Conservation (phyloP, 2,329 filamentous ascomycete species). For the Trichoderma aggressivum region DNA sequence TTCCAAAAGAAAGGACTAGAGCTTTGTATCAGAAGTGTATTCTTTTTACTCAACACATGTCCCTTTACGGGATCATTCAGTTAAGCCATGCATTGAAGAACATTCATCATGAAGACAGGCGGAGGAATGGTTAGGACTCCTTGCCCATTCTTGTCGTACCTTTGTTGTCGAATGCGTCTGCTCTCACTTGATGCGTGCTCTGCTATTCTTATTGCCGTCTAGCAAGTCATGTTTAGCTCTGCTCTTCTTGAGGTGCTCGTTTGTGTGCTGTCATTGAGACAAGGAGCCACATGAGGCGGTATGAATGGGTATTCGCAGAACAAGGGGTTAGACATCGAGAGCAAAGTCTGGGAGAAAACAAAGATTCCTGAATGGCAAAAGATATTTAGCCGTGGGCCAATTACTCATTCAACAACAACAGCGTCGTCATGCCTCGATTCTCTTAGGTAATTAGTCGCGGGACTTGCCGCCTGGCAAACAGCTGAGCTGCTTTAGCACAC, state of each 20-base stretch:
- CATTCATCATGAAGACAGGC: constrained; percentile 28
- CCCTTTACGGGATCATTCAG: constrained; percentile 27
- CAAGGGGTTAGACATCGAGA: not conserved
- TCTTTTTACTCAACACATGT: constrained; percentile 27
- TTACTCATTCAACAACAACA: not conserved
- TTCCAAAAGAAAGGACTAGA: not conserved
- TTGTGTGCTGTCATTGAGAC: not conserved
- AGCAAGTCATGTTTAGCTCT: not conserved
- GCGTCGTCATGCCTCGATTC: not conserved
- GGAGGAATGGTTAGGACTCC: too few species aligned
- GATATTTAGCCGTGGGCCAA: not conserved
- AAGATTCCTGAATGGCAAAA: not conserved
- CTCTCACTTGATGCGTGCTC: not conserved
- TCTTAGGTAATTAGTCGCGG: constrained; percentile 15
- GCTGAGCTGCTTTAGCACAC: not conserved
- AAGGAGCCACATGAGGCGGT: not conserved
- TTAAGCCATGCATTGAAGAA: constrained; percentile 34
- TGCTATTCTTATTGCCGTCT: not conserved
- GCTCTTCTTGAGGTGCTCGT: not conserved
- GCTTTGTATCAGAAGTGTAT: constrained; percentile 31
- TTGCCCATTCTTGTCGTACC: not conserved
- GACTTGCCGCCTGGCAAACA: constrained; percentile 6
- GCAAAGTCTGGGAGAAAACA: not conserved
- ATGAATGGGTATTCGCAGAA: not conserved
- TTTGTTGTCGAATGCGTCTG: not conserved